Evolutionary conservation across 225 moss, liverwort and hornwort species (phyloP).

Genomic region (Marchantia paleacea): DNA sequence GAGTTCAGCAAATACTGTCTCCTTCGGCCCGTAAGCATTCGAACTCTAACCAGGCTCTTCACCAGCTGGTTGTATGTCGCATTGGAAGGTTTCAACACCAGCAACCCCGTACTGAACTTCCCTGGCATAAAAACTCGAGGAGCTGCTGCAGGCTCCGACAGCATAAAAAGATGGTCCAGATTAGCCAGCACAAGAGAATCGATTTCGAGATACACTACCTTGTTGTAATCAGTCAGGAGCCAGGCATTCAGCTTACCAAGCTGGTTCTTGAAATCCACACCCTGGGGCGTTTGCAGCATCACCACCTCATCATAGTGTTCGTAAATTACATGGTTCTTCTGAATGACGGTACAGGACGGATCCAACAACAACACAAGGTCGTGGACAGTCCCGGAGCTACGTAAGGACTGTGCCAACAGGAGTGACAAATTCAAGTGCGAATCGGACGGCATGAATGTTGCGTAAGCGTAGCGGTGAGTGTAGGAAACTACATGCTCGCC

Average conservation of each 20-base stretch:
- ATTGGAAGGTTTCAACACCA: slow-evolving; percentile 69
- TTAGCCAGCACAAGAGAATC: slow-evolving; percentile 61
- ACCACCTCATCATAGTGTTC: slow-evolving; percentile 71
- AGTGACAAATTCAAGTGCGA: slow-evolving; percentile 54
- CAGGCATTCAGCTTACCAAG: slow-evolving; percentile 59
- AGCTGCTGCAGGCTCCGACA: slow-evolving; percentile 81
- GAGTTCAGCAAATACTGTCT: slow-evolving; percentile 55
- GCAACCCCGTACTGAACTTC: slow-evolving; percentile 69
- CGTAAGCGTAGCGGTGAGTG: slow-evolving; percentile 61
- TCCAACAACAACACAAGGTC: slow-evolving; percentile 76
- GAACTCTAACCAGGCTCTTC: slow-evolving; percentile 27
- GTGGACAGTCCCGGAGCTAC: slow-evolving; percentile 70
- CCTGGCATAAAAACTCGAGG: slow-evolving; percentile 51
- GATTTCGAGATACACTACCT: slow-evolving; percentile 68
- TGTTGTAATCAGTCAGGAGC: slow-evolving; percentile 59
- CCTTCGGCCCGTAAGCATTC: slow-evolving; percentile 7
- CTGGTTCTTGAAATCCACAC: slow-evolving; percentile 5
- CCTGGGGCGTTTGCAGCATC: slow-evolving; percentile 28
- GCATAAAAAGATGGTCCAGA: slow-evolving; percentile 66
- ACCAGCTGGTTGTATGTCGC: slow-evolving; percentile 51
- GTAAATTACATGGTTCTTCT: slow-evolving; percentile 41
- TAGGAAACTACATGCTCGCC: slow-evolving; percentile 51
- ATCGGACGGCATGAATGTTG: slow-evolving; percentile 58
- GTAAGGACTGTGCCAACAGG: slow-evolving; percentile 79
- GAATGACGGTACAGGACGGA: slow-evolving; percentile 29